Evolutionary conservation across 2,329 filamentous ascomycete genomes (phyloP), one percentile per base, ranked within the genome.

Genomic region (Acrocalymma vagum): DNA sequence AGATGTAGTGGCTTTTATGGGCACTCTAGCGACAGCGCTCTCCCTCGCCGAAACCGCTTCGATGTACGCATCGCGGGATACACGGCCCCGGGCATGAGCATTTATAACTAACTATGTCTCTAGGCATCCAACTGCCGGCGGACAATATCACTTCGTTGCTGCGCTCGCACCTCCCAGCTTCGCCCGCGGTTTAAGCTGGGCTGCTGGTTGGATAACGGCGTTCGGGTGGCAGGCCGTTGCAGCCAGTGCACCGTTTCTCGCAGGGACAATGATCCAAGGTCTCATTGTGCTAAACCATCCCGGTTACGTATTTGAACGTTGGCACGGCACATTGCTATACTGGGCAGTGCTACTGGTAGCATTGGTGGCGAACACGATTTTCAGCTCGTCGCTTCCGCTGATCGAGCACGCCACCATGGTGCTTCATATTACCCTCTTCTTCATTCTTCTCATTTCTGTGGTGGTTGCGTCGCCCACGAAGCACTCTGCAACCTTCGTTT

Each of bases 291-390:
- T 76, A n/a, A 72, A 66, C 17, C 40, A 72, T n/a, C 42, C 48
- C 1, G 44, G 42, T 1, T 73, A 74, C 44, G 28, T 53, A 1
- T 38, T 55, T 1, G 40, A 72, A 33, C 45, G 59, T n/a, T 79
- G 74, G 73, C 76, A 79, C 32, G 71, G 63, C 2, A 78, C 76
- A 0, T 59, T 79, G 2, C 51, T 79, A 3, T 65, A 69, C 36
- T 75, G 71, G 45, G 72, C 70, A 1, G 53, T 75, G 13, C 56
- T 67, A 3, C 9, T 61, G 1, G 43, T 72, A 15, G 55, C 62
- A 3, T 41, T 70, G 2, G 45, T 50, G 6, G 60, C 74, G 39
- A 78, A 78, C 51, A 68, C 67, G 3, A 54, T 72, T n/a, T 59
- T 69, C 5, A 70, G 69, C 2, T 62, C 61, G 6, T 42, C 69